Evolutionary conservation across 169 alveolate genomes (phyloP), one percentile per base, ranked within the genome.

Genomic region (Babesia bigemina): DNA sequence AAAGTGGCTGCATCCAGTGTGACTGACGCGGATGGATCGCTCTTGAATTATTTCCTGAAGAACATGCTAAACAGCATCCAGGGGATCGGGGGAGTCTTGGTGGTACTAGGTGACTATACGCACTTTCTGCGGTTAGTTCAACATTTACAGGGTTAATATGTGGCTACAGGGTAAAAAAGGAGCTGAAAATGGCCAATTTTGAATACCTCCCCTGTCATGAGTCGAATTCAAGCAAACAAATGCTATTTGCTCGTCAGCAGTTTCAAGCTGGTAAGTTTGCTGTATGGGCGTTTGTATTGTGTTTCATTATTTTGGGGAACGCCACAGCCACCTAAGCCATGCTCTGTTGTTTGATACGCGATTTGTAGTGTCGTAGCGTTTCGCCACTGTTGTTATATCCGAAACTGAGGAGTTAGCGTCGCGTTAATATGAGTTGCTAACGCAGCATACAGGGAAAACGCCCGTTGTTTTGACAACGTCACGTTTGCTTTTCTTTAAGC

Each of bases 401-500:
- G 39, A 33, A 33, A 33, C 6, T 33, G 39, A 4, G 2, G 39
- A 33, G 2, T 33, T 6, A 4, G 2, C 39, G 39, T 33, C 10
- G 6, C 39, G 39, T 33, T 33, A 33, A 33, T 33, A 6, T 33
- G 6, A 33, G 39, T 6, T 6, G 2, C 10, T 33, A 33, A 33
- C 39, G 39, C 39, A 33, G 1, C 2, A 8, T 36, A 26, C 50
- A 81, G 90, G 75, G 58, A 52, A 73, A 17, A 63, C 65, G n/a
- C 79, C 74, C n/a, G 85, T 83, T 3, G 36, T 88, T 16, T 45
- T 88, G 10, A 88, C 93, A 11, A 88, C 93, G 7, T 79, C 71
- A 19, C 72, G 93, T 50, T 72, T 86, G 61, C 76, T 88, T 11
- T 88, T 88, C 55, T 88, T 88, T 83, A 88, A 89, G 63, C 83